Percentiles rank a stretch among this genome's conserved stretches.
Evolutionary conservation across 2,329 filamentous ascomycete genomes (phyloP).

Genomic region (Trichoderma atroviride): DNA sequence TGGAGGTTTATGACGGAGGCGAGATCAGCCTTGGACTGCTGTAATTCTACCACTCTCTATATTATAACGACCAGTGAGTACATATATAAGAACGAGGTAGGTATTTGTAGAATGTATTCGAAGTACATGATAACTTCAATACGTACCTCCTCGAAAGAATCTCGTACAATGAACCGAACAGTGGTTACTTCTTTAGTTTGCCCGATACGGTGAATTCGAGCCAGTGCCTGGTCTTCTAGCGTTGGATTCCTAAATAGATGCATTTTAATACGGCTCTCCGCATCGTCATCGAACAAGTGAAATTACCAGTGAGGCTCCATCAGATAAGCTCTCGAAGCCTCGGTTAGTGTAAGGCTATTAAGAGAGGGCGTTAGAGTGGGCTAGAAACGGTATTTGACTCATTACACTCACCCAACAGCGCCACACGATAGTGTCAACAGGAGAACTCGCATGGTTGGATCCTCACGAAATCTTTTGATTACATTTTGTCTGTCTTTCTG

Average conservation of each 20-base stretch:
- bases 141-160: constrained; percentile 44
- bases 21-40: constrained; percentile 29
- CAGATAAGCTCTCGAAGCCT: constrained; percentile 50
- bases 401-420: constrained; percentile 50
- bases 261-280: not conserved
- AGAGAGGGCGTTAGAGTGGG: not conserved
- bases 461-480: constrained; percentile 44
- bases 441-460: constrained; percentile 46
- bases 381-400: not conserved
- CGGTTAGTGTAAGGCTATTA: constrained; percentile 50
- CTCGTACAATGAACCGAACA: constrained; percentile 42
- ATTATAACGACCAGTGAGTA: fast-evolving
- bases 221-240: constrained; percentile 48
- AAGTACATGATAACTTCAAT: not conserved
- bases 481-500: constrained; percentile 46
- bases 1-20: constrained; percentile 14
- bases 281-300: not conserved
- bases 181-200: constrained; percentile 43
- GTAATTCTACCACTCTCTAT: constrained; percentile 27
- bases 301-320: constrained; percentile 54
- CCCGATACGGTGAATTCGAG: constrained; percentile 43
- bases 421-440: constrained; percentile 55
- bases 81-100: no score
- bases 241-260: constrained; percentile 44
- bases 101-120: not conserved